Evolutionary conservation across 1,284 basidiomycete species (phyloP).

Genomic region (Trichosporon sp.): DNA sequence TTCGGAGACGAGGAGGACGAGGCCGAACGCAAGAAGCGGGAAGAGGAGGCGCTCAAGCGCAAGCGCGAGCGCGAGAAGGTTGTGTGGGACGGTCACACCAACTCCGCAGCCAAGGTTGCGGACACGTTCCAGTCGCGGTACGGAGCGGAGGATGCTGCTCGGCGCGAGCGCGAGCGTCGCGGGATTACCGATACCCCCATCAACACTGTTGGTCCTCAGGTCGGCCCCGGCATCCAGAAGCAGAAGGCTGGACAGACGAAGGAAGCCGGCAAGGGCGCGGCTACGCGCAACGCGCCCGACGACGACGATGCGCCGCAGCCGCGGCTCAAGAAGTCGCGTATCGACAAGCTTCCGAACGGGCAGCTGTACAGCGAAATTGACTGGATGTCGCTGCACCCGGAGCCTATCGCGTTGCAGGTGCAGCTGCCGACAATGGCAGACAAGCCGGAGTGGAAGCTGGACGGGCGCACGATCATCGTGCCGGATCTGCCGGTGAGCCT

Average conservation of each 20-base stretch:
- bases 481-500: conserved; percentile 73
- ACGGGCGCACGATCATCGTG: conserved; percentile 69
- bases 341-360: conserved; percentile 17
- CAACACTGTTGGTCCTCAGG: conserved; percentile 28
- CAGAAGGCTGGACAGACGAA: conserved; percentile 22
- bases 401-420: conserved; percentile 74
- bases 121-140: conserved; percentile 85
- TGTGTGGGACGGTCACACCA: conserved; percentile 93
- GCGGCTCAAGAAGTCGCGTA: conserved; percentile 15
- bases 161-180: conserved; percentile 80
- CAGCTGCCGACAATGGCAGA: conserved; percentile 71
- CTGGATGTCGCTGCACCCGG: conserved; percentile 82
- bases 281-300: conserved; percentile 11
- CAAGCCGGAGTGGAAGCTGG: conserved; percentile 85
- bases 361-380: conserved; percentile 51
- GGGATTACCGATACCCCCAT: conserved; percentile 24
- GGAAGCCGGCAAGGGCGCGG: conserved; percentile 27
- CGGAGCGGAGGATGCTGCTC: conserved; percentile 91
- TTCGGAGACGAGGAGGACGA: conserved; percentile 82
- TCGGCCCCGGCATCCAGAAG: conserved; percentile 29
- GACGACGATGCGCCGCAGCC: conserved; percentile 16
- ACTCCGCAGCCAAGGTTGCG: conserved; percentile 76
- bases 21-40: conserved; percentile 72
- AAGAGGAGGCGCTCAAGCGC: conserved; percentile 70
- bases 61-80: conserved; percentile 82